A percentile compares a stretch with the other conserved stretches of the same genome.
phyloP scores from a whole-genome alignment of 2,329 filamentous ascomycete species.

The Cryphonectria nitschkei region DNA sequence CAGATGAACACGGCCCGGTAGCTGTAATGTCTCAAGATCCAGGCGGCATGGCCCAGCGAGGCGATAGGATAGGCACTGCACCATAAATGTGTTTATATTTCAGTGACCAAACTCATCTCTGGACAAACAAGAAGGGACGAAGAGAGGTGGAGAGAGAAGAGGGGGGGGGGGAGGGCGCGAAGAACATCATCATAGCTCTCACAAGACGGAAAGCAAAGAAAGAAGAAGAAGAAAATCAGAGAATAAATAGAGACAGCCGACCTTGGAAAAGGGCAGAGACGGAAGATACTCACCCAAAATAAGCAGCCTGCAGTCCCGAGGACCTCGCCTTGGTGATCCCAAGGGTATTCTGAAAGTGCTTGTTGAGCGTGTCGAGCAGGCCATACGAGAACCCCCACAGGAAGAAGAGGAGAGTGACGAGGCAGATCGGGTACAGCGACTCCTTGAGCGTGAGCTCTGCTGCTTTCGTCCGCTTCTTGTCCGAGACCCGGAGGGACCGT shows the following conservation, averaged over 20 bases:
- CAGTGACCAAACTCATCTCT: too few species aligned
- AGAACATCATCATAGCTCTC: background rate
- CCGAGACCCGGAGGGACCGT: slow-evolving; percentile 49
- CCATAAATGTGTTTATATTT: background rate
- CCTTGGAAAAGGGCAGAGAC: background rate
- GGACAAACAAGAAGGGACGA: background rate
- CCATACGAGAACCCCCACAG: slow-evolving; percentile 65
- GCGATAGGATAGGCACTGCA: slow-evolving; percentile 68
- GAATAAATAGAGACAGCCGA: background rate
- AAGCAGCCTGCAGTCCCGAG: slow-evolving; percentile 65
- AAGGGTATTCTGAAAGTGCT: slow-evolving; percentile 61
- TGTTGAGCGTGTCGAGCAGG: slow-evolving; percentile 56
- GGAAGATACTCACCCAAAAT: slow-evolving; percentile 57
- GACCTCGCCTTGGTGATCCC: slow-evolving; percentile 59
- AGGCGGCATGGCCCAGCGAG: slow-evolving; percentile 68
- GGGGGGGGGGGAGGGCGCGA: too few species aligned
- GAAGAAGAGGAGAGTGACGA: slow-evolving; percentile 70
- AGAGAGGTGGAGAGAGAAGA: too few species aligned
- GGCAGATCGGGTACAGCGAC: slow-evolving; percentile 66
- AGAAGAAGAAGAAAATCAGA: background rate
- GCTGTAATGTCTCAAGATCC: slow-evolving; percentile 66
- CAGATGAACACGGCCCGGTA: slow-evolving; percentile 70
- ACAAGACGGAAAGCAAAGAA: background rate
- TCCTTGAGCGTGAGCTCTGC: slow-evolving; percentile 66
- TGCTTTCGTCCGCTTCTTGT: slow-evolving; percentile 46